Evolutionary conservation across 345 rosid species (phyloP).

Genomic region (Zanthoxylum bungeanum): DNA sequence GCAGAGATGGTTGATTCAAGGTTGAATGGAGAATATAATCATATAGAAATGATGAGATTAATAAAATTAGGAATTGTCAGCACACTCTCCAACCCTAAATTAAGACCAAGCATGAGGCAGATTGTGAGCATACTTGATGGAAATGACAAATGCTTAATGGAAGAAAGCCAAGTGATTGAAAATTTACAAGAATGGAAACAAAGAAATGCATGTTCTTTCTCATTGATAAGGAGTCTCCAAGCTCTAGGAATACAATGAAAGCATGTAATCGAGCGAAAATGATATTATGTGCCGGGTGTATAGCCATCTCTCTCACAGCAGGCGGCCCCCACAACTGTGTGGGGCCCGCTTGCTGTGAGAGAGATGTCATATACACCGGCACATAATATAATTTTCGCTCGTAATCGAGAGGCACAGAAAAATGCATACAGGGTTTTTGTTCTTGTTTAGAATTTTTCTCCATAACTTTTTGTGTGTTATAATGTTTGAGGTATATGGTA

Average conservation of each 20-base stretch:
- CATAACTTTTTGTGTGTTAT: slow-evolving; percentile 6
- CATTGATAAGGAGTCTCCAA: slow-evolving; percentile 69
- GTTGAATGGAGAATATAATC: slow-evolving; percentile 46
- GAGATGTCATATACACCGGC: too few species aligned
- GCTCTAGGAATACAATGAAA: slow-evolving; percentile 81
- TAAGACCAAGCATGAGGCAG: slow-evolving; percentile 82
- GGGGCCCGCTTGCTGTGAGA: too few species aligned
- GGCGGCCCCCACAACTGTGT: too few species aligned
- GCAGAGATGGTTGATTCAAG: slow-evolving; percentile 57
- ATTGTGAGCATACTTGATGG: slow-evolving; percentile 85
- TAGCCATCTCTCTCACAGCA: too few species aligned
- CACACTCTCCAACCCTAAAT: slow-evolving; percentile 66
- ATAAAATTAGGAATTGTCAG: slow-evolving; percentile 70
- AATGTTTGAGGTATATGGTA: slow-evolving; percentile 13
- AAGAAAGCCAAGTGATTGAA: slow-evolving; percentile 39
- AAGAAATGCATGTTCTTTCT: slow-evolving; percentile 55
- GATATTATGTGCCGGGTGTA: too few species aligned
- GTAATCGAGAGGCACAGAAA: too few species aligned
- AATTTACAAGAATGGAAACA: slow-evolving; percentile 59
- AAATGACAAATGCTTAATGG: slow-evolving; percentile 44
- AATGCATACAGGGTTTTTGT: neutral
- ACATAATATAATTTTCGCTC: too few species aligned
- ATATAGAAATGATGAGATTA: slow-evolving; percentile 48
- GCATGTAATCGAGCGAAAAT: too few species aligned
- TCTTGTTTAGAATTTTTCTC: neutral